Conservation (phyloP, 2,329 filamentous ascomycete species). For the Scolecobasidium constrictum region DNA sequence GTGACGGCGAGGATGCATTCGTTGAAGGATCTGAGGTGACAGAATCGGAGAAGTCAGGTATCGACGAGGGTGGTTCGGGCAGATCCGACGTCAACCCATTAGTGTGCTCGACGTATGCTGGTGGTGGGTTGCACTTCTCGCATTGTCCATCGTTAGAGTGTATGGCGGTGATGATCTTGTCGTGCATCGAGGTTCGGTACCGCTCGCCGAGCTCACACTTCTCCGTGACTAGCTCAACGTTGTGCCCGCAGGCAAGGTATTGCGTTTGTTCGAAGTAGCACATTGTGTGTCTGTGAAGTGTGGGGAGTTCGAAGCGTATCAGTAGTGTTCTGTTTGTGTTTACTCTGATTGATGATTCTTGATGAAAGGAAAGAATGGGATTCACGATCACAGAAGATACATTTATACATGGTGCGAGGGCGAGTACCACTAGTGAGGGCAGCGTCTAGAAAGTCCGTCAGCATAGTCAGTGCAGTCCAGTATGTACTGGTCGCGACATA, state of each 20-base stretch:
- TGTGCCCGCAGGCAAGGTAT: constrained; percentile 6
- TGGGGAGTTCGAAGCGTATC: no score
- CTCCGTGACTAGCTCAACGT: constrained; percentile 2
- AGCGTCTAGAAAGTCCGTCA: background rate
- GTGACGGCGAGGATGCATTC: no score
- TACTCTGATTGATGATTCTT: background rate
- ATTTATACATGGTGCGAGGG: background rate
- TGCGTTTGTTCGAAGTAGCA: constrained; percentile 5
- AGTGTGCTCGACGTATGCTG: background rate
- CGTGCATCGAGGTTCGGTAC: constrained; percentile 5
- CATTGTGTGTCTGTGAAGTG: background rate
- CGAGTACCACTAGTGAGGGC: background rate
- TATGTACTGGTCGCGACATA: background rate
- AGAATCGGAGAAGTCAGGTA: no score
- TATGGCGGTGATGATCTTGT: constrained; percentile 6
- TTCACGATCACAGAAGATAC: no score
- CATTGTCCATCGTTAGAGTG: constrained; percentile 2
- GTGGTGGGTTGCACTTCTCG: constrained; percentile 1
- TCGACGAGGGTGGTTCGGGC: background rate
- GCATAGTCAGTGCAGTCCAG: background rate
- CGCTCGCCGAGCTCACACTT: constrained; percentile 1
- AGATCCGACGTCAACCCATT: background rate
- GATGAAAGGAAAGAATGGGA: background rate
- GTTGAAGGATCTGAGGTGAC: no score
- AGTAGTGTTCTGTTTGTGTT: background rate